Percentiles rank a stretch among this genome's conserved stretches.
These are phyloP conservation scores for Trametes coccinea DNA, from an alignment of 768 basidiomycete species.

Conservation along the genomic window DNA sequence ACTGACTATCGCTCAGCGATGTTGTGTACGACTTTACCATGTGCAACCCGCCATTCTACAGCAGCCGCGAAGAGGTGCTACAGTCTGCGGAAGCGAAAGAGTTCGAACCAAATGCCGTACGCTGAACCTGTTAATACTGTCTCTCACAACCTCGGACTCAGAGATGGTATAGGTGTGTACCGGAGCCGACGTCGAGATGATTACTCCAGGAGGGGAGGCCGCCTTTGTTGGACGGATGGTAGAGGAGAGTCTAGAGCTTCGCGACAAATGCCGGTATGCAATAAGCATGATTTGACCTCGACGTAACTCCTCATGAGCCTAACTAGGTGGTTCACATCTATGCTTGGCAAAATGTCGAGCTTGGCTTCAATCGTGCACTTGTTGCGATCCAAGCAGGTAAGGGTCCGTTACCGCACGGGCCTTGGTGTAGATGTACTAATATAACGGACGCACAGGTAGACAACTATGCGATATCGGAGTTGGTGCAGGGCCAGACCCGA, in stretches of 20 bases:
- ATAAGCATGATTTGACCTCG: not conserved
- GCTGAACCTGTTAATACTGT: slow-evolving; percentile 17
- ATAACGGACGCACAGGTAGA: slow-evolving; percentile 52
- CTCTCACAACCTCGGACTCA: too few relatives aligned
- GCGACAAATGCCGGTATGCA: slow-evolving; percentile 59
- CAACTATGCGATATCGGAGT: slow-evolving; percentile 85
- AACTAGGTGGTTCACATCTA: slow-evolving; percentile 86
- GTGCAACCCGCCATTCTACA: slow-evolving; percentile 97
- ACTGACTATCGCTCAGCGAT: not conserved
- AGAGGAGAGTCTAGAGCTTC: slow-evolving; percentile 58
- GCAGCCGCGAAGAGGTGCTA: slow-evolving; percentile 66
- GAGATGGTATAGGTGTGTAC: slow-evolving; percentile 66
- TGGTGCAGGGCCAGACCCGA: slow-evolving; percentile 83
- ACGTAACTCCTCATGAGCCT: not conserved
- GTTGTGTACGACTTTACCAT: slow-evolving; percentile 70
- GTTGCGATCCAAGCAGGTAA: slow-evolving; percentile 49
- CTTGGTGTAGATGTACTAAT: not conserved
- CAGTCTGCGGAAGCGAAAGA: slow-evolving; percentile 64
- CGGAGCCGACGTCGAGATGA: slow-evolving; percentile 84
- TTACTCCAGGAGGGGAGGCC: slow-evolving; percentile 84
- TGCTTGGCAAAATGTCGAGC: slow-evolving; percentile 86
- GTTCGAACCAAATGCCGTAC: slow-evolving; percentile 66
- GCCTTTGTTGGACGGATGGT: slow-evolving; percentile 79
- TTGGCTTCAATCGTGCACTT: slow-evolving; percentile 58
- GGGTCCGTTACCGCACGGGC: too few relatives aligned